Evolutionary conservation across 345 rosid species (phyloP).

Genomic region (Lepidium aucheri): DNA sequence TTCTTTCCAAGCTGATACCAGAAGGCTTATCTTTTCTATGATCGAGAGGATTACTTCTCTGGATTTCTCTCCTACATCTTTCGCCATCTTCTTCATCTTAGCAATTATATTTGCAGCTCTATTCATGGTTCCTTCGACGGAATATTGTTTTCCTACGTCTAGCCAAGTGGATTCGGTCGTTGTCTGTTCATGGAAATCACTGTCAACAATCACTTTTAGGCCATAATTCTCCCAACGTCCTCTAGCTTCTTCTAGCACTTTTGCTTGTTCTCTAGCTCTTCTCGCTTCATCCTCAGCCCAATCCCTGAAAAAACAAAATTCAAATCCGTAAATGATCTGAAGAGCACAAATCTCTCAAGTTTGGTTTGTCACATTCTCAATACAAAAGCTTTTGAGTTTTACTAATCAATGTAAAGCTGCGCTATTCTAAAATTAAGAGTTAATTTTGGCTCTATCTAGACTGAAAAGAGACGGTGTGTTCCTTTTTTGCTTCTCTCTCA

Average conservation of each 20-base stretch:
- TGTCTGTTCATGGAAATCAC: conserved; percentile 62
- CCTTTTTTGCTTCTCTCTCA: not conserved
- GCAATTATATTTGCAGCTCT: conserved; percentile 45
- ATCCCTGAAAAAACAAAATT: conserved; percentile 36
- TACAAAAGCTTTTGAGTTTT: not conserved
- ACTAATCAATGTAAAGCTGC: not conserved
- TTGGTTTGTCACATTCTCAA: not conserved
- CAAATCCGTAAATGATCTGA: not conserved
- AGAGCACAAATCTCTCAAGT: not conserved
- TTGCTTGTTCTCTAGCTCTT: conserved; percentile 74
- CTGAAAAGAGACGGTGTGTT: not conserved
- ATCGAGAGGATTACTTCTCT: conserved; percentile 43
- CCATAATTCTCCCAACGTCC: conserved; percentile 84
- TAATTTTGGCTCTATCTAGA: not conserved
- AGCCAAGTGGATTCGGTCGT: conserved; percentile 50
- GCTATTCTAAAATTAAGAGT: not conserved
- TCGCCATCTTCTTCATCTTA: conserved; percentile 56
- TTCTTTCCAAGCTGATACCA: conserved; percentile 41
- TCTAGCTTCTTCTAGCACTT: conserved; percentile 79
- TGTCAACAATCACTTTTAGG: conserved; percentile 71
- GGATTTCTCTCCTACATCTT: conserved; percentile 41
- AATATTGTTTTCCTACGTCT: conserved; percentile 43
- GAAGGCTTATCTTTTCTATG: conserved; percentile 34
- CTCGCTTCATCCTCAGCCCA: conserved; percentile 98
- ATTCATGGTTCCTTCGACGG: conserved; percentile 47